Percentiles rank a stretch among this genome's conserved stretches.
These are phyloP conservation scores for Cladosporium sp. DNA, from an alignment of 2,329 filamentous ascomycete species.

Conservation along the genomic window DNA sequence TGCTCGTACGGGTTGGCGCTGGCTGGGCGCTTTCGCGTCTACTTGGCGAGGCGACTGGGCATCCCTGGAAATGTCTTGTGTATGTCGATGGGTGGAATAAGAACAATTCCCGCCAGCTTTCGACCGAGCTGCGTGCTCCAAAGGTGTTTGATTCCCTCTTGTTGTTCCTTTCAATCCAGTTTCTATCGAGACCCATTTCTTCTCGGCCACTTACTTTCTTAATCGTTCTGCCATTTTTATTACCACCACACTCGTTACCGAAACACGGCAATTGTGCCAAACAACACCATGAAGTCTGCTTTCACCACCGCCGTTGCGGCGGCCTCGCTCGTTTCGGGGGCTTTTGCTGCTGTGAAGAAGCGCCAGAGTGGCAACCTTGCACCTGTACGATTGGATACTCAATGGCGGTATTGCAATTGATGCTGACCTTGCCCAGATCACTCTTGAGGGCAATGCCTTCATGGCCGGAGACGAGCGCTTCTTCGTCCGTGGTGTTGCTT, in stretches of 20 bases:
- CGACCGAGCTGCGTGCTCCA: not conserved
- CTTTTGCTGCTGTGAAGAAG: slow-evolving; percentile 6
- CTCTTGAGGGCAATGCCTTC: slow-evolving; percentile 35
- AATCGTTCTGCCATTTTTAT: not conserved
- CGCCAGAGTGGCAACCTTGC: slow-evolving; percentile 10
- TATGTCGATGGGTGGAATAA: slow-evolving; percentile 11
- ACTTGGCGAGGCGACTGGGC: slow-evolving; percentile 10
- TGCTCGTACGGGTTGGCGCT: not conserved
- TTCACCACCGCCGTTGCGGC: slow-evolving; percentile 9
- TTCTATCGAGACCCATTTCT: not conserved
- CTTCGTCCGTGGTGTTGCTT: slow-evolving; percentile 58
- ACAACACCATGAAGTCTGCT: slow-evolving; percentile 12
- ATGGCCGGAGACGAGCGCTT: slow-evolving; percentile 60
- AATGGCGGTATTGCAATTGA: not conserved
- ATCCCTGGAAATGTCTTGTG: slow-evolving; percentile 13
- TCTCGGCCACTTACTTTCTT: not conserved
- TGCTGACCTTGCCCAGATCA: slow-evolving; percentile 14
- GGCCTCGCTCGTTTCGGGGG: slow-evolving; percentile 8
- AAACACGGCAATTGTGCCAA: not conserved
- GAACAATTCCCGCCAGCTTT: not conserved
- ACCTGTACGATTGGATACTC: not conserved
- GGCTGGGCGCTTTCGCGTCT: slow-evolving; percentile 9
- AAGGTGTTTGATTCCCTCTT: slow-evolving; percentile 6
- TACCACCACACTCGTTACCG: slow-evolving; percentile 4
- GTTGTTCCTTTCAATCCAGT: slow-evolving; percentile 5